Evolutionary conservation across 1,139 yeast species (phyloP), one percentile per base, ranked within the genome.

Genomic region (Scheffersomyces segobiensis): DNA sequence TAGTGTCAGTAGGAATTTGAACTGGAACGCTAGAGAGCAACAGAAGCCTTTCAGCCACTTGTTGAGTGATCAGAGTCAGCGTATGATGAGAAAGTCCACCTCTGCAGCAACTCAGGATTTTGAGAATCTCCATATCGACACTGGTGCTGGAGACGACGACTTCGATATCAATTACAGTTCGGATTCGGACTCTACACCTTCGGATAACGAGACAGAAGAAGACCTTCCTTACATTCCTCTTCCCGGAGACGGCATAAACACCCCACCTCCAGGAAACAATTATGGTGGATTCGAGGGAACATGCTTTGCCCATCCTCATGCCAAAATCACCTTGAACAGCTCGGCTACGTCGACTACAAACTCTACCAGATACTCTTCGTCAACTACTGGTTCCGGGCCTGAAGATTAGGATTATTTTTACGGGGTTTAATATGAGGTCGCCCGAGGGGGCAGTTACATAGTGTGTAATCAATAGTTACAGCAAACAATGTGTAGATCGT

Each of bases 21-120:
- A 91, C 70, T 92, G 97, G 97, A 92, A 92, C 70, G 89, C 83
- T 18, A 81, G 97, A 60, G 93, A 91, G 68, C 87, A 83, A 63
- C 97, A 91, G 71, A 88, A 88, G 64, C 90, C 96, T 3, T 89
- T 91, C 69, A 78, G 82, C 6, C 84, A 82, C 64, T 70, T 83
- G 58, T 67, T 85, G 50, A 82, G 86, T 54, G 82, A 79, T 39
- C 79, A 79, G 64, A 82, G 82, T 65, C 75, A 79, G 60, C 70
- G 70, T 57, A 72, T 49, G 47, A 46, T 42, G 49, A 46, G 32
- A 19, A 46, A 53, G 32, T 14, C 50, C n/a, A 42, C 39, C n/a
- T 21, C 22, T 20, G 52, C 53, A 17, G 49, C 52, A 46, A 42
- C 55, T 17, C 54, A 46, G 7, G 57, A 59, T 39, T 47, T 59